A percentile compares a stretch with the other conserved stretches of the same genome.
phyloP scores from a whole-genome alignment of 495 filamentous ascomycete genomes.

The Elasticomyces elasticus region DNA sequence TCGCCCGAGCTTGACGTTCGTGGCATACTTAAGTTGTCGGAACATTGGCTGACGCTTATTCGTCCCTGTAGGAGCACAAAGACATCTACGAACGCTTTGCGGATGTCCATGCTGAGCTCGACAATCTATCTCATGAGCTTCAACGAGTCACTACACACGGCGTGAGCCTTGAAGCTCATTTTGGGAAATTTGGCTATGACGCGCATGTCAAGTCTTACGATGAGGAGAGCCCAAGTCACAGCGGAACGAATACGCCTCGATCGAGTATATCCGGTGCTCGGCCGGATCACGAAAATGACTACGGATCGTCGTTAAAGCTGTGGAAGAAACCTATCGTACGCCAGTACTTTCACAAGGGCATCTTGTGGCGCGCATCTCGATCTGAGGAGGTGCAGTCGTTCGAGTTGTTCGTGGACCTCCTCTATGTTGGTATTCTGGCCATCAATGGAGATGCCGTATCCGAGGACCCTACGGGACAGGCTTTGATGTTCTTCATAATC shows the following conservation, averaged over 20 bases:
- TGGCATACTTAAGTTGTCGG: too few relatives aligned
- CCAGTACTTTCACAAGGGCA: conserved; percentile 52
- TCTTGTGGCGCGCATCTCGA: conserved; percentile 47
- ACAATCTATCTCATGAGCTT: conserved; percentile 40
- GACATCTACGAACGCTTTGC: conserved; percentile 44
- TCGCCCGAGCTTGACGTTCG: too few relatives aligned
- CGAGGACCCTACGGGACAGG: conserved; percentile 40
- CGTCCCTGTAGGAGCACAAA: conserved; percentile 36
- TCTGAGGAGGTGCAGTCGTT: conserved; percentile 45
- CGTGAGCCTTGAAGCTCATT: conserved; percentile 45
- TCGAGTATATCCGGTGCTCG: background rate
- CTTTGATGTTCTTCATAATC: conserved; percentile 43
- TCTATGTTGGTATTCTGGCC: conserved; percentile 51
- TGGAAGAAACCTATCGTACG: conserved; percentile 46
- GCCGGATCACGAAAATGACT: conserved; percentile 31
- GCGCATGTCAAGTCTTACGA: conserved; percentile 40
- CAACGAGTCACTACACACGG: conserved; percentile 42
- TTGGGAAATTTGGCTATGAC: conserved; percentile 48
- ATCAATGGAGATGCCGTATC: conserved; percentile 48
- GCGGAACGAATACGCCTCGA: conserved; percentile 7
- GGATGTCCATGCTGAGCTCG: conserved; percentile 39
- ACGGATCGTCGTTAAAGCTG: conserved; percentile 40
- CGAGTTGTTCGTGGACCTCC: conserved; percentile 48
- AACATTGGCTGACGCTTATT: too few relatives aligned
- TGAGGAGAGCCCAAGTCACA: conserved; percentile 17